Evolutionary conservation across 306 rosid species (phyloP), one percentile per base, ranked within the genome.

Genomic region (Inga oerstediana): DNA sequence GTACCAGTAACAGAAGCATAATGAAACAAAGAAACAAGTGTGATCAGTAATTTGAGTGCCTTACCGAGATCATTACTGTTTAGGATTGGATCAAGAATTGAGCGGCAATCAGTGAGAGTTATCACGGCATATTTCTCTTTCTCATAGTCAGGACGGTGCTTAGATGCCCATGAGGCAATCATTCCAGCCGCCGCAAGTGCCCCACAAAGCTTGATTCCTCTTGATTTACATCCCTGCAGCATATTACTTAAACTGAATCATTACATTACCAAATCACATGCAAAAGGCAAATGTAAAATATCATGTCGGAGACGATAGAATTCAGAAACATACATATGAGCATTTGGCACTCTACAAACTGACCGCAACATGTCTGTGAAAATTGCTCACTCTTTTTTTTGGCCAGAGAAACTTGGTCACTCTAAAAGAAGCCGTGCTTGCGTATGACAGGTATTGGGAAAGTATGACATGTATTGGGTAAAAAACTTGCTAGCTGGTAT

Each of bases 111-210:
- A 17, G 78, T 43, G 69, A 96, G 96, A 19, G 97, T 93, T 22
- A 96, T 94, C 5, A 91, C 97, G 37, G 87, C 98, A 83, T 96
- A 92, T 80, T 96, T 96, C 82, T 96, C 99, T 48, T 70, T 80
- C n/a, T 87, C 89, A 58, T 91, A 11, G 49, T 80, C 83, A 74
- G 92, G 89, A 81, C 90, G 90, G 59, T 32, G 32, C 82, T 91
- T 94, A 54, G 94, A 87, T 45, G 85, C 80, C 90, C 86, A 86
- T 7, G 90, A 80, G 2, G 99, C 97, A 56, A 93, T 85, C 91
- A 96, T 65, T 88, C 87, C 98, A 4, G 98, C 97, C 15, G 97
- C 97, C 12, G 98, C 93, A 78, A 93, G 83, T 68, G 90, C 94
- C 75, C 81, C 93, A 41, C 92, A 90, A 24, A 93, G 88, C 77